Conservation (phyloP, 176 grass and related monocot species). For the Tillandsia fasciculata region DNA sequence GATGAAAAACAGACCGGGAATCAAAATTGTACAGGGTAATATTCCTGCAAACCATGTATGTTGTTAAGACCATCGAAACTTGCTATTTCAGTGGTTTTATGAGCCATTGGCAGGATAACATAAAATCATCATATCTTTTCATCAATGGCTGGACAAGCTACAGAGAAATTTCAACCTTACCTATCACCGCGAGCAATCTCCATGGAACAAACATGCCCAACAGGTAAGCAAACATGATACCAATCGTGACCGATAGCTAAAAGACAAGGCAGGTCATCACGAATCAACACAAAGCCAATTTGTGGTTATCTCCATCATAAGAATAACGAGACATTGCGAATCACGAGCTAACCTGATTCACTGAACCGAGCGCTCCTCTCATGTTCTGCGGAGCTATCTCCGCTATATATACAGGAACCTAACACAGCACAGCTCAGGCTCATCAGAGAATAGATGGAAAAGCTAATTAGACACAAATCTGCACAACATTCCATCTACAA, state of each 20-base stretch:
- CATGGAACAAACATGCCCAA: constrained; percentile 90
- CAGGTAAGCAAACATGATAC: constrained; percentile 81
- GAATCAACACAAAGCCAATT: neutral
- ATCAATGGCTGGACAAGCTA: neutral
- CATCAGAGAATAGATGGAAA: constrained; percentile 2
- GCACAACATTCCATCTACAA: neutral
- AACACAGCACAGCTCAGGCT: neutral
- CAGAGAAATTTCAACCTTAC: constrained; percentile 30
- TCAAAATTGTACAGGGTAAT: constrained; percentile 70
- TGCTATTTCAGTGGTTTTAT: neutral
- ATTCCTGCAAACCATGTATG: constrained; percentile 35
- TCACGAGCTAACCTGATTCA: constrained; percentile 55
- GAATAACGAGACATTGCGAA: neutral
- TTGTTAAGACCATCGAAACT: neutral
- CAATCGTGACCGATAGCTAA: constrained; percentile 73
- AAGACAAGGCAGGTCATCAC: neutral
- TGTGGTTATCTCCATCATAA: neutral
- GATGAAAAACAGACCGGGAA: constrained; percentile 85
- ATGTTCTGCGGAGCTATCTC: constrained; percentile 87
- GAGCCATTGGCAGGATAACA: neutral
- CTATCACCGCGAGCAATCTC: constrained; percentile 90
- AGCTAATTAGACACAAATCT: constrained; percentile 4
- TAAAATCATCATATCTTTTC: neutral
- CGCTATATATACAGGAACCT: constrained; percentile 95
- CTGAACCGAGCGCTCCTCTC: constrained; percentile 79